A percentile compares a stretch with the other conserved stretches of the same genome.
Conservation (phyloP, 2,329 filamentous ascomycete species). For the Phialophora expanda region DNA sequence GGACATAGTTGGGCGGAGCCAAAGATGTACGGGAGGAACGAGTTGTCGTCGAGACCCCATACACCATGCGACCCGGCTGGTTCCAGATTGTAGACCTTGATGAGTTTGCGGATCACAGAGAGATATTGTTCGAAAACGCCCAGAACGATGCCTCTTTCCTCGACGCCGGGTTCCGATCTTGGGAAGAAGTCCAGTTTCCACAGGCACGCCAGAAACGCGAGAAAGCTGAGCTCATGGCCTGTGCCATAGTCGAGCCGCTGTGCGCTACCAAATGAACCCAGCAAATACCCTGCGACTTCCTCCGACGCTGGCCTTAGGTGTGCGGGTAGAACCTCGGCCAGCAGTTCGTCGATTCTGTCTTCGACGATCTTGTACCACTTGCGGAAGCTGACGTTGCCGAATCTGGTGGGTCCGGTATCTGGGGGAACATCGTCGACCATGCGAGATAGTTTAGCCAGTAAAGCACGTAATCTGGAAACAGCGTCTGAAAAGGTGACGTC, state of each 20-base stretch:
- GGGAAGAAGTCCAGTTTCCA: conserved; percentile 89
- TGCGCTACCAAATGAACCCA: conserved; percentile 84
- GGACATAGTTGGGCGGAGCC: conserved; percentile 88
- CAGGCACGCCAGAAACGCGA: conserved; percentile 85
- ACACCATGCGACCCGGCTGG: conserved; percentile 96
- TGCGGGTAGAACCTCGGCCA: conserved; percentile 62
- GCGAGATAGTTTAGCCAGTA: conserved; percentile 68
- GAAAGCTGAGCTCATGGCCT: conserved; percentile 91
- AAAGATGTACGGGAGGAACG: conserved; percentile 91
- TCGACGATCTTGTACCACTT: conserved; percentile 78
- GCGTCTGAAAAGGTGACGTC: conserved; percentile 59
- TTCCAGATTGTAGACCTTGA: conserved; percentile 89
- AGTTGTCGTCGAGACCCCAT: conserved; percentile 98
- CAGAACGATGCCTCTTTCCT: conserved; percentile 80
- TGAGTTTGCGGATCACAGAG: conserved; percentile 78
- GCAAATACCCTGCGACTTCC: conserved; percentile 78
- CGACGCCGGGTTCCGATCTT: conserved; percentile 50
- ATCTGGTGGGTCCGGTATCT: conserved; percentile 81
- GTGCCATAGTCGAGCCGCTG: conserved; percentile 95
- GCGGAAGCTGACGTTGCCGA: conserved; percentile 89
- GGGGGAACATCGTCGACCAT: conserved; percentile 81
- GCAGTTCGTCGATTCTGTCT: conserved; percentile 60
- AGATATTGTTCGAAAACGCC: conserved; percentile 85
- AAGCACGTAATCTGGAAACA: conserved; percentile 66
- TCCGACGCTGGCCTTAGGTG: conserved; percentile 56